A percentile compares a stretch with the other conserved stretches of the same genome.
phyloP scores from a whole-genome alignment of 2,329 filamentous ascomycete species.

The Fusarium fujikuroi region DNA sequence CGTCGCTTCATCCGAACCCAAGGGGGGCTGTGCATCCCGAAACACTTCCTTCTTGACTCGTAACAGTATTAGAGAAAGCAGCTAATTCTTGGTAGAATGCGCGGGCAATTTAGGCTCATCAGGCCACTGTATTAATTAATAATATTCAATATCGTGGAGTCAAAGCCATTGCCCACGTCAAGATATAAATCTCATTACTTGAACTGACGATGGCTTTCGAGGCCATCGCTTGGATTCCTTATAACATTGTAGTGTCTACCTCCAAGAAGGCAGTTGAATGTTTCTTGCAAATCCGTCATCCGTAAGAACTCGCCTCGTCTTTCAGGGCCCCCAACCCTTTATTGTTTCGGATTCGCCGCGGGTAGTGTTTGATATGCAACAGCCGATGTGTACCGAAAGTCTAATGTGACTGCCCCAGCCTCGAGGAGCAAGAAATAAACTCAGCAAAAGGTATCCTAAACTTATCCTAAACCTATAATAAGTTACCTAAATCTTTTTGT shows the following conservation, averaged over 20 bases:
- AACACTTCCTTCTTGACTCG: slow-evolving; percentile 10
- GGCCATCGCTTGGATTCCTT: not conserved
- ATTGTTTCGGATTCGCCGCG: slow-evolving; percentile 34
- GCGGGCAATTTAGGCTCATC: not conserved
- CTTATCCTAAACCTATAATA: not conserved
- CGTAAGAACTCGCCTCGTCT: slow-evolving; percentile 1
- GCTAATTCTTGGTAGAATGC: not conserved
- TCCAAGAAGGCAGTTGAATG: not conserved
- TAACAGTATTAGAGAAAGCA: not conserved
- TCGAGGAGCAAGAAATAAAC: not conserved
- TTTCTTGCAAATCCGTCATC: slow-evolving; percentile 5
- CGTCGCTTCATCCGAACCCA: slow-evolving; percentile 27
- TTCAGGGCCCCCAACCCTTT: slow-evolving; percentile 6
- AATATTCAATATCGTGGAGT: not conserved
- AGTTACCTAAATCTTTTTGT: not conserved
- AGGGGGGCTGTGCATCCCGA: slow-evolving; percentile 27
- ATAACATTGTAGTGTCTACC: not conserved
- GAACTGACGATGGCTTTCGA: not conserved
- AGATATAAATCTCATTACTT: not conserved
- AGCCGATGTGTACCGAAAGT: slow-evolving; percentile 19
- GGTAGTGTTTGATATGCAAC: slow-evolving; percentile 28
- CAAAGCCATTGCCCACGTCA: not conserved
- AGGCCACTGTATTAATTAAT: not conserved
- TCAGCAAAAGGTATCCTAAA: not conserved
- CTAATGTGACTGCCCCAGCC: not conserved